These are phyloP conservation scores for Wickerhamiella sorbophila DNA, from an alignment of 805 yeast genomes.

Conservation along the genomic window DNA sequence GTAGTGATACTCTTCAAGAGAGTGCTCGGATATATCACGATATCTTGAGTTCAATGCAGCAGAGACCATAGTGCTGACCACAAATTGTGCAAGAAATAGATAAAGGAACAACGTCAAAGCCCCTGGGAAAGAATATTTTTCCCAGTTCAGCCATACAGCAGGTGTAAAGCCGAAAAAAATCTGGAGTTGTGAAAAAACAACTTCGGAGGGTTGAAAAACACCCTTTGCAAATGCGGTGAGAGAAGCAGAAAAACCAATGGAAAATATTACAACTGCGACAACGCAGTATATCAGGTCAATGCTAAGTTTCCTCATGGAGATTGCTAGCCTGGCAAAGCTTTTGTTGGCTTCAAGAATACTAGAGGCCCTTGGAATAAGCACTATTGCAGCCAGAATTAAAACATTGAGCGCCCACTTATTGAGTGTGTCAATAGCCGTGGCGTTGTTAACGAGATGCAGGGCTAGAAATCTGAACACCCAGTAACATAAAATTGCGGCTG, in stretches of 20 bases:
- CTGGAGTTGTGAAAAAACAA: constrained; percentile 38
- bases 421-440: background rate
- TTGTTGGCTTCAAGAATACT: constrained; percentile 38
- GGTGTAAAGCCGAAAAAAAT: constrained; percentile 46
- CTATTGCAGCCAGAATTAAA: constrained; percentile 30
- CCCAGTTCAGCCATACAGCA: constrained; percentile 45
- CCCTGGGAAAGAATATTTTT: constrained; percentile 34
- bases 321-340: constrained; percentile 37
- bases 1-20: constrained; percentile 28
- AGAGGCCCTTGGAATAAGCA: constrained; percentile 36
- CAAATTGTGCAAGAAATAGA: constrained; percentile 40
- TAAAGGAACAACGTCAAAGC: constrained; percentile 35
- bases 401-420: constrained; percentile 18
- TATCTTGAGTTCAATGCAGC: constrained; percentile 34
- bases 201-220: constrained; percentile 29
- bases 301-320: constrained; percentile 38
- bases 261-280: constrained; percentile 35
- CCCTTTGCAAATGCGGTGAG: constrained; percentile 35
- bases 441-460: background rate
- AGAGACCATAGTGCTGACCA: constrained; percentile 40
- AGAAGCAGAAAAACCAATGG: constrained; percentile 41
- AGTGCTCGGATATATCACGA: constrained; percentile 23
- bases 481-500: constrained; percentile 28
- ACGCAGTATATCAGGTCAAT: constrained; percentile 37
- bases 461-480: constrained; percentile 16